phyloP scores from a whole-genome alignment of 352 stramenopile species.

The Phytophthora citricola region DNA sequence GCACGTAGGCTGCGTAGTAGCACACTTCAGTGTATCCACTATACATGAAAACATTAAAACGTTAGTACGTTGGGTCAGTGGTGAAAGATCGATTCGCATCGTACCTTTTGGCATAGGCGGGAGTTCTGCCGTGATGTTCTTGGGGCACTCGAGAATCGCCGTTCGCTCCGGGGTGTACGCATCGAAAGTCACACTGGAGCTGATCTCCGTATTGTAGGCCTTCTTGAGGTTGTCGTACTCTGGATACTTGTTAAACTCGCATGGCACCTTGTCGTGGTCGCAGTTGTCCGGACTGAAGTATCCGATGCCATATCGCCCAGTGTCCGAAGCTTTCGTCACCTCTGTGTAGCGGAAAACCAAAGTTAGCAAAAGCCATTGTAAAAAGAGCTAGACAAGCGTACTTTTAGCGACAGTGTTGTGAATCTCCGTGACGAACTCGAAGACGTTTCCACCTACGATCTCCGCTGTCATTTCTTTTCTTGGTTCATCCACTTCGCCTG shows the following conservation, averaged over 20 bases:
- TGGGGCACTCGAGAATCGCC: slow-evolving; percentile 46
- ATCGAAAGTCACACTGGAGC: slow-evolving; percentile 50
- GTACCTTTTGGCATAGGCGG: neutral
- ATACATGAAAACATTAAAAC: neutral
- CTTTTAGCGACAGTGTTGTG: slow-evolving; percentile 49
- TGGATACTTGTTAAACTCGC: slow-evolving; percentile 71
- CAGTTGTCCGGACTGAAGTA: slow-evolving; percentile 80
- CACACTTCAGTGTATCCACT: neutral
- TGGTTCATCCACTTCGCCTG: slow-evolving; percentile 81
- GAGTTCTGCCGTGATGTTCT: neutral
- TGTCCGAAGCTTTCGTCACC: slow-evolving; percentile 49
- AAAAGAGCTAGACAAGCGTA: too few species aligned
- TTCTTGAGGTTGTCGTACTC: slow-evolving; percentile 79
- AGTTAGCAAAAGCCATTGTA: neutral
- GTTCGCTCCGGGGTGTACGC: slow-evolving; percentile 44
- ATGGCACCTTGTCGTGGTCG: slow-evolving; percentile 59
- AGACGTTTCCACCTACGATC: slow-evolving; percentile 77
- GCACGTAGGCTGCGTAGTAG: neutral
- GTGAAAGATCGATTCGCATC: neutral
- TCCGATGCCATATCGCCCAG: slow-evolving; percentile 76
- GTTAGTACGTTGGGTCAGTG: neutral
- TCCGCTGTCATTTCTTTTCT: slow-evolving; percentile 46
- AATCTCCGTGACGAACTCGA: slow-evolving; percentile 77
- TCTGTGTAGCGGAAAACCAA: slow-evolving; percentile 21
- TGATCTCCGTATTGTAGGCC: slow-evolving; percentile 70